Evolutionary conservation across 805 yeast species (phyloP).

Genomic region (Nakazawaea siamensis): DNA sequence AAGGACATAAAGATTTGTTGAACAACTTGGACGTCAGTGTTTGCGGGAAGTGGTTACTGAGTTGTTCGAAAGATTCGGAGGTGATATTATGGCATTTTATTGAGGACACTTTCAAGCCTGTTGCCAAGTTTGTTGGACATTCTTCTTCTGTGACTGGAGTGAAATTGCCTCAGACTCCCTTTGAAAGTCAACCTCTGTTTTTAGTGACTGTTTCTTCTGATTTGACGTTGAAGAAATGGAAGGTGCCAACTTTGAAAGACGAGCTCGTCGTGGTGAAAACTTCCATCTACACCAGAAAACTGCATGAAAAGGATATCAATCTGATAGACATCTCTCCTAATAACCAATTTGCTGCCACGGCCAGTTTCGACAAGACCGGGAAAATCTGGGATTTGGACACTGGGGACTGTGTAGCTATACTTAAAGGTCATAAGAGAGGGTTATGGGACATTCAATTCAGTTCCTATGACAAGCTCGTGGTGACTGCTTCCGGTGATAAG

Average conservation of each 20-base stretch:
- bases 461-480: conserved; percentile 65
- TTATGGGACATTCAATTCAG: conserved; percentile 88
- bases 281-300: conserved; percentile 86
- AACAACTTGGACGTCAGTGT: conserved; percentile 69
- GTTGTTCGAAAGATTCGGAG: conserved; percentile 84
- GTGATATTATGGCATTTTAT: conserved; percentile 77
- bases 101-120: conserved; percentile 33
- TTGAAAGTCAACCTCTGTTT: conserved; percentile 46
- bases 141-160: conserved; percentile 81
- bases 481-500: conserved; percentile 90
- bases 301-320: conserved; percentile 95
- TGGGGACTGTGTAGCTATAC: conserved; percentile 83
- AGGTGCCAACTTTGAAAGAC: conserved; percentile 38
- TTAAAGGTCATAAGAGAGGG: conserved; percentile 90
- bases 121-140: conserved; percentile 76
- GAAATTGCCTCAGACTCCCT: conserved; percentile 53
- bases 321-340: conserved; percentile 86
- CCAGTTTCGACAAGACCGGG: conserved; percentile 87
- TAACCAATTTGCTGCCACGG: conserved; percentile 83
- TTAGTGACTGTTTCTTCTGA: conserved; percentile 80
- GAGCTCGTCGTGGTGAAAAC: conserved; percentile 33
- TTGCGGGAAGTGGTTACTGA: conserved; percentile 86
- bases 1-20: conserved; percentile 82
- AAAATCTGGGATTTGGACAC: conserved; percentile 79
- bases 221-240: conserved; percentile 82